phyloP scores from a whole-genome alignment of 2,329 filamentous ascomycete genomes.

The Boeremia exigua region DNA sequence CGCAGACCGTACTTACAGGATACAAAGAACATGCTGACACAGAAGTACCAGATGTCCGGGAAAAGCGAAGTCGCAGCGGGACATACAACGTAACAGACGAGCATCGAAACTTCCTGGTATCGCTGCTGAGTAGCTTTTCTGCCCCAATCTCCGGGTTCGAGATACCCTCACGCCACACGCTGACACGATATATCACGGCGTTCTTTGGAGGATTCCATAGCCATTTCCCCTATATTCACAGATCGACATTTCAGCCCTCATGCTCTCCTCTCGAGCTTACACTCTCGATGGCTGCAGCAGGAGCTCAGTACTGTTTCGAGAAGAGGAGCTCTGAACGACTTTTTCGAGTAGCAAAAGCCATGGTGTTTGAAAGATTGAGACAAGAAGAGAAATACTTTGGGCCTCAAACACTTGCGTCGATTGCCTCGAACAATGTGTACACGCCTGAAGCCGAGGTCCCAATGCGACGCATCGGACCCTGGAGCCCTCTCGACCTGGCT shows the following conservation, averaged over 20 bases:
- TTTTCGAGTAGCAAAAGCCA: constrained; percentile 38
- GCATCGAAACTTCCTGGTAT: constrained; percentile 30
- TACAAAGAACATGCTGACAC: not conserved
- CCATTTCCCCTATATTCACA: constrained; percentile 44
- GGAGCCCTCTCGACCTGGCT: constrained; percentile 36
- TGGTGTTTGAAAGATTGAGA: constrained; percentile 35
- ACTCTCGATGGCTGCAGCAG: constrained; percentile 41
- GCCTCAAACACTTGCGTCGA: constrained; percentile 30
- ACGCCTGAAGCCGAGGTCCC: constrained; percentile 13
- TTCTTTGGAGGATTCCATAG: constrained; percentile 43
- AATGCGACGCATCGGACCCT: constrained; percentile 27
- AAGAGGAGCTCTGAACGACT: constrained; percentile 36
- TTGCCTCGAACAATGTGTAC: constrained; percentile 21
- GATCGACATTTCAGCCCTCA: constrained; percentile 40
- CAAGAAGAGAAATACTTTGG: constrained; percentile 35
- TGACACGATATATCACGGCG: constrained; percentile 40
- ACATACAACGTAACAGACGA: constrained; percentile 38
- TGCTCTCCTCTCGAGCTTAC: constrained; percentile 41
- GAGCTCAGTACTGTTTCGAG: constrained; percentile 46
- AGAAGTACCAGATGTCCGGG: constrained; percentile 18
- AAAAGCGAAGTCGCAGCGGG: constrained; percentile 24
- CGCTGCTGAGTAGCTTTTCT: constrained; percentile 27
- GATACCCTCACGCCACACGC: constrained; percentile 38
- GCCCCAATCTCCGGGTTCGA: constrained; percentile 33
- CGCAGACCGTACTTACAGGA: too few relatives aligned